Evolutionary conservation across 768 basidiomycete species (phyloP).

Genomic region (Suillus discolor): DNA sequence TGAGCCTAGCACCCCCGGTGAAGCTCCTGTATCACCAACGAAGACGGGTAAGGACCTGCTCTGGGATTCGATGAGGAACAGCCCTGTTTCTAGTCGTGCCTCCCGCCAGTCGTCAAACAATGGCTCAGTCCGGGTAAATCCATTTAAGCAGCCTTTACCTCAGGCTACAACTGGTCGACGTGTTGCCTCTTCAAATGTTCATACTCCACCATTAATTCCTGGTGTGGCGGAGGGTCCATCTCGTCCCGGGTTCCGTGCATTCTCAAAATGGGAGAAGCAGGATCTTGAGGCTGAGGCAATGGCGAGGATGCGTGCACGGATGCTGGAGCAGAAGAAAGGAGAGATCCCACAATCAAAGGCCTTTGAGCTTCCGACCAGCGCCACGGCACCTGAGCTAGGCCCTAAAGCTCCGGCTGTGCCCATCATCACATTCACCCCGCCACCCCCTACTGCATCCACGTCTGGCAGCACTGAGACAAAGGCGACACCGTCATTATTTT

Average conservation of each 20-base stretch:
- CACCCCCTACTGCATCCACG: conserved; percentile 13
- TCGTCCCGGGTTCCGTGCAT: conserved; percentile 43
- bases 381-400: conserved; percentile 25
- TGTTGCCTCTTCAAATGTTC: conserved; percentile 39
- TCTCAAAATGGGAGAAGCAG: conserved; percentile 87
- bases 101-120: conserved; percentile 52
- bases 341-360: conserved; percentile 38
- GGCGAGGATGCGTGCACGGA: conserved; percentile 63
- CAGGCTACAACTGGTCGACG: conserved; percentile 45
- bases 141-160: conserved; percentile 42
- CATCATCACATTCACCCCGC: conserved; percentile 30
- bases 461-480: conserved; percentile 19
- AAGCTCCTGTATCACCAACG: conserved; percentile 39
- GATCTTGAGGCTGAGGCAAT: conserved; percentile 82
- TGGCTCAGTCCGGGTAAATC: conserved; percentile 49
- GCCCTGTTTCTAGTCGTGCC: conserved; percentile 40
- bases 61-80: conserved; percentile 62
- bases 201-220: conserved; percentile 27
- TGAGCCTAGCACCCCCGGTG: conserved; percentile 46
- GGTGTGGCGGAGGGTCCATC: conserved; percentile 61
- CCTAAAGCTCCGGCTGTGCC: conserved; percentile 26
- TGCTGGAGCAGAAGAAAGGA: conserved; percentile 46
- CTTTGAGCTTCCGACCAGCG: conserved; percentile 31
- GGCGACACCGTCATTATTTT: conserved; percentile 16
- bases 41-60: conserved; percentile 66